Conservation (phyloP, 805 yeast species). For the Metschnikowia similis region DNA sequence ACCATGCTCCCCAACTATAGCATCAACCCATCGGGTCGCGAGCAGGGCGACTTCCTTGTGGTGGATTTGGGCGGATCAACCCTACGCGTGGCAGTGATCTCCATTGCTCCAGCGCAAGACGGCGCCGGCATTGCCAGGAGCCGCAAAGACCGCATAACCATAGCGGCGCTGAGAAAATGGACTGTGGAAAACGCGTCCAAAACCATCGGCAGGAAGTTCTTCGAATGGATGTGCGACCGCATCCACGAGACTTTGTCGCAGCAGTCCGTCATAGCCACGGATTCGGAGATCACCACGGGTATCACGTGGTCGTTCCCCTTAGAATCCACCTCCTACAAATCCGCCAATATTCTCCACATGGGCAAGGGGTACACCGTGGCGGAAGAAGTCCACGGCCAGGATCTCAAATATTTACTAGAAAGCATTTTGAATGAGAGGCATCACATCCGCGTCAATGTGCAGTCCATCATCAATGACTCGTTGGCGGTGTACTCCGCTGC, state of each 20-base stretch:
- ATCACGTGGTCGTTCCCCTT: conserved; percentile 59
- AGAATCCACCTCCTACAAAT: conserved; percentile 35
- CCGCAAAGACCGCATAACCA: conserved; percentile 22
- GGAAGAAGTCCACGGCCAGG: conserved; percentile 37
- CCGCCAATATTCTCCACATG: conserved; percentile 46
- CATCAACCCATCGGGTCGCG: conserved; percentile 35
- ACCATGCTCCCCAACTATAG: conserved; percentile 40
- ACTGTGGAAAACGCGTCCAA: conserved; percentile 35
- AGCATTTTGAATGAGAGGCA: conserved; percentile 20
- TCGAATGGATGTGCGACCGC: conserved; percentile 37
- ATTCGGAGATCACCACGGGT: conserved; percentile 34
- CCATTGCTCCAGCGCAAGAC: conserved; percentile 21
- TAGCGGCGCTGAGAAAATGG: conserved; percentile 36
- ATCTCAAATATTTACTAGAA: conserved; percentile 42
- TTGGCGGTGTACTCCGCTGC: conserved; percentile 63
- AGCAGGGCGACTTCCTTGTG: conserved; percentile 37
- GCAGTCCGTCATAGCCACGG: conserved; percentile 16
- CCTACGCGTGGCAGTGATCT: conserved; percentile 39
- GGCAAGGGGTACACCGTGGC: conserved; percentile 58
- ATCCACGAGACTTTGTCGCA: conserved; percentile 24
- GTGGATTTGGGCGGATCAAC: conserved; percentile 61
- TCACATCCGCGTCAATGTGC: conserved; percentile 32
- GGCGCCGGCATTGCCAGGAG: background rate
- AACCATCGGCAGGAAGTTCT: conserved; percentile 38
- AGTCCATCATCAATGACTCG: conserved; percentile 56